Conservation (phyloP, 192 early-diverging fungal species). For the Phycomyces nitens region DNA sequence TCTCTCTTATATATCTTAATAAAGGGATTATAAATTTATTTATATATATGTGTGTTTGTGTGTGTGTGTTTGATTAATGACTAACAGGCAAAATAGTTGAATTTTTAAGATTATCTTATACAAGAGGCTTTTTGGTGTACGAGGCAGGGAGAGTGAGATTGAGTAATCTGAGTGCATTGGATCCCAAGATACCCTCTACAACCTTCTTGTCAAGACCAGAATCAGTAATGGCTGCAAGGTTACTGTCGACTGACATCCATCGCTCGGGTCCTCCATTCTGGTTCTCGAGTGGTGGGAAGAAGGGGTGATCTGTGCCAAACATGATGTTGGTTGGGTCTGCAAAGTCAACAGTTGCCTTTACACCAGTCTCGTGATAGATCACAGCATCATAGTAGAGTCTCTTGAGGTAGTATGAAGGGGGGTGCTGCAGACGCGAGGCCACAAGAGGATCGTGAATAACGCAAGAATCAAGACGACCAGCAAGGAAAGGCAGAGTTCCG, state of each 20-base stretch:
- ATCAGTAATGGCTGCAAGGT: not conserved
- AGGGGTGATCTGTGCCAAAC: not conserved
- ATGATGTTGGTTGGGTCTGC: not conserved
- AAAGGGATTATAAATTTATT: too few species aligned
- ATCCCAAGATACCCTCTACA: not conserved
- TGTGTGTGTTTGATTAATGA: too few species aligned
- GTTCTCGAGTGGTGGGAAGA: not conserved
- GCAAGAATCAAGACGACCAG: conserved; percentile 36
- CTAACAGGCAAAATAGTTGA: too few species aligned
- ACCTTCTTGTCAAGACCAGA: not conserved
- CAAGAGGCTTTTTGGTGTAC: not conserved
- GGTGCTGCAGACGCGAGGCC: conserved; percentile 1
- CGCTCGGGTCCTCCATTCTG: not conserved
- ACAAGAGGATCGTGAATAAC: conserved; percentile 10
- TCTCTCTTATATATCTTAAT: not conserved
- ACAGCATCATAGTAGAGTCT: not conserved
- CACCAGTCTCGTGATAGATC: not conserved
- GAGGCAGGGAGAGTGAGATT: not conserved
- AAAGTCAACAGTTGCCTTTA: not conserved
- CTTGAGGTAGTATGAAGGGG: conserved; percentile 3
- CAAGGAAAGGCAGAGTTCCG: conserved; percentile 39
- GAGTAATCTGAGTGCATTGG: not conserved
- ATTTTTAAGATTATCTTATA: not conserved
- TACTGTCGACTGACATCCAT: not conserved
- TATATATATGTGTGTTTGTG: too few species aligned